Evolutionary conservation across 495 filamentous ascomycete species (phyloP).

Genomic region (Hypoxylon lienhwacheense): DNA sequence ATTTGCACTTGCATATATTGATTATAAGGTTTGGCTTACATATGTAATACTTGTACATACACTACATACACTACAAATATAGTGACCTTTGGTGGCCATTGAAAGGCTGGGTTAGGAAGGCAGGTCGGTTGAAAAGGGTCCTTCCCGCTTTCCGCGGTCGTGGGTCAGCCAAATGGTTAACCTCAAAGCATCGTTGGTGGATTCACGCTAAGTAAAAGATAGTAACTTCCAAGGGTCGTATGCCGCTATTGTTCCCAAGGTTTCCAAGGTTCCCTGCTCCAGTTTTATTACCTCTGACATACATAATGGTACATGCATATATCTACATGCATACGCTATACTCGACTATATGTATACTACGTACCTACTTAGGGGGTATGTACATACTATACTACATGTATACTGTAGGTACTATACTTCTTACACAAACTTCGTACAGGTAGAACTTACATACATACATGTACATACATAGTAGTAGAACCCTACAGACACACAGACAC

Average conservation of each 20-base stretch:
- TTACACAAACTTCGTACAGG: background rate
- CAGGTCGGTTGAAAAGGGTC: constrained; percentile 30
- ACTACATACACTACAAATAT: background rate
- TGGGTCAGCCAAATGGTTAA: constrained; percentile 27
- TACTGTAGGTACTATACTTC: too few species aligned
- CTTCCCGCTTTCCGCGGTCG: constrained; percentile 37
- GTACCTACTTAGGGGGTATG: too few species aligned
- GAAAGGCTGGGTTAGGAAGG: constrained; percentile 4
- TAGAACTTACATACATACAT: constrained; percentile 11
- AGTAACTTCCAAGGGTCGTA: constrained; percentile 9
- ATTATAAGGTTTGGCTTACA: too few species aligned
- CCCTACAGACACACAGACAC: background rate
- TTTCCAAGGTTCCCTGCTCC: background rate
- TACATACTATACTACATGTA: too few species aligned
- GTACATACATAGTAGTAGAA: background rate
- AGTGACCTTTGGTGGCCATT: too few species aligned
- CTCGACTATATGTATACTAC: too few species aligned
- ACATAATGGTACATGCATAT: background rate
- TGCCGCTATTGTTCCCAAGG: constrained; percentile 27
- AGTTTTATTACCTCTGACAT: constrained; percentile 5
- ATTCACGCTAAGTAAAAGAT: constrained; percentile 28
- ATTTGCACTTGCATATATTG: too few species aligned
- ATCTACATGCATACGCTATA: background rate
- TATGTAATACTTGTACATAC: background rate
- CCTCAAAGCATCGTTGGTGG: constrained; percentile 16